Conservation (phyloP, 768 basidiomycete genomes). For the Kwoniella mangroviensis region DNA sequence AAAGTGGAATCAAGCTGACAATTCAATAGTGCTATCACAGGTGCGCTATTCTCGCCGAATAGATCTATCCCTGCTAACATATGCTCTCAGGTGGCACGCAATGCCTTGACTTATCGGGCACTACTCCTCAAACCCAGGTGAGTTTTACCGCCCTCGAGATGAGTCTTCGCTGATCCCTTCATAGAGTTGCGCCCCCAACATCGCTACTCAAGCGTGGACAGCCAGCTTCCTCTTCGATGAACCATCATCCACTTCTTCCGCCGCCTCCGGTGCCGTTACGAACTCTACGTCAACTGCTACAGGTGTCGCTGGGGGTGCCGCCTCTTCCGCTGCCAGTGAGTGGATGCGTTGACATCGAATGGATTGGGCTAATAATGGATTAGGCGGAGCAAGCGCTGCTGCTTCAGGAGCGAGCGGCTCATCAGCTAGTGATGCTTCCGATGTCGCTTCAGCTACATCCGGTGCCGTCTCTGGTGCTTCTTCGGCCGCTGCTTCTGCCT, state of each 20-base stretch:
- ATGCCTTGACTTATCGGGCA: constrained; percentile 26
- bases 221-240: constrained; percentile 37
- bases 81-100: constrained; percentile 27
- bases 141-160: neutral
- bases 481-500: constrained; percentile 9
- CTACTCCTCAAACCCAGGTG: constrained; percentile 25
- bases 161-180: neutral
- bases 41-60: neutral
- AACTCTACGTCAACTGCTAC: constrained; percentile 10
- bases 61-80: neutral
- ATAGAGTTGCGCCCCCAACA: constrained; percentile 31
- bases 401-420: neutral
- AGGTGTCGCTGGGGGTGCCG: constrained; percentile 26
- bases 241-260: constrained; percentile 15
- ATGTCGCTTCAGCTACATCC: neutral
- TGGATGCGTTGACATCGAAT: neutral
- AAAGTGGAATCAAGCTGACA: neutral
- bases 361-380: neutral
- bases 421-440: neutral
- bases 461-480: constrained; percentile 5
- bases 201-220: constrained; percentile 30
- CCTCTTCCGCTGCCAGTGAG: constrained; percentile 27
- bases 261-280: constrained; percentile 7
- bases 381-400: constrained; percentile 2
- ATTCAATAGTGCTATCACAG: constrained; percentile 16